These are phyloP conservation scores for Karstenula rhodostoma DNA, from an alignment of 2,329 filamentous ascomycete genomes.

Conservation along the genomic window DNA sequence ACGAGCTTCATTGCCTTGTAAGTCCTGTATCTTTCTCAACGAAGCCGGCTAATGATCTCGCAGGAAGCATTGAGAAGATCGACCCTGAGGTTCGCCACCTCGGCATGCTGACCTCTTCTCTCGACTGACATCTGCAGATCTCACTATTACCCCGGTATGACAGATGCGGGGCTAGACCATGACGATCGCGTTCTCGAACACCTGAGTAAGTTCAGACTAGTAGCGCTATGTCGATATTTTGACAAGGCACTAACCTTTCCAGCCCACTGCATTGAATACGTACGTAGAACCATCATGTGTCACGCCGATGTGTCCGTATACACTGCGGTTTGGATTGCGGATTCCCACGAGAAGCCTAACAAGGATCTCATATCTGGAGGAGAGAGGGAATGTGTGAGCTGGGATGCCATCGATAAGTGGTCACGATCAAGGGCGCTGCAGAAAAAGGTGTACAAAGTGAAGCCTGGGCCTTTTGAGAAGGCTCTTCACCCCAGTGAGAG, in stretches of 20 bases:
- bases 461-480: constrained; percentile 12
- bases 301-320: constrained; percentile 10
- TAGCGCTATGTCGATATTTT: background rate
- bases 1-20: constrained; percentile 14
- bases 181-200: constrained; percentile 2
- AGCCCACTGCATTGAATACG: constrained; percentile 12
- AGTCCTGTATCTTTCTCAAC: background rate
- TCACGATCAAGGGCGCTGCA: background rate
- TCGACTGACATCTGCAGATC: background rate
- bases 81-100: background rate
- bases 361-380: constrained; percentile 7
- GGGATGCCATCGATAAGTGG: constrained; percentile 8
- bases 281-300: constrained; percentile 13
- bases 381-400: constrained; percentile 9
- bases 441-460: constrained; percentile 4
- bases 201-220: background rate
- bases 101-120: background rate
- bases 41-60: background rate
- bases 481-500: background rate
- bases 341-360: background rate
- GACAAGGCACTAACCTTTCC: background rate
- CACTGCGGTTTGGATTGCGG: constrained; percentile 9
- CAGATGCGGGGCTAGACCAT: background rate
- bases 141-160: constrained; percentile 13
- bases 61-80: constrained; percentile 3